phyloP scores from a whole-genome alignment of 177 flowering plant genomes.

The Vitis hybrid region DNA sequence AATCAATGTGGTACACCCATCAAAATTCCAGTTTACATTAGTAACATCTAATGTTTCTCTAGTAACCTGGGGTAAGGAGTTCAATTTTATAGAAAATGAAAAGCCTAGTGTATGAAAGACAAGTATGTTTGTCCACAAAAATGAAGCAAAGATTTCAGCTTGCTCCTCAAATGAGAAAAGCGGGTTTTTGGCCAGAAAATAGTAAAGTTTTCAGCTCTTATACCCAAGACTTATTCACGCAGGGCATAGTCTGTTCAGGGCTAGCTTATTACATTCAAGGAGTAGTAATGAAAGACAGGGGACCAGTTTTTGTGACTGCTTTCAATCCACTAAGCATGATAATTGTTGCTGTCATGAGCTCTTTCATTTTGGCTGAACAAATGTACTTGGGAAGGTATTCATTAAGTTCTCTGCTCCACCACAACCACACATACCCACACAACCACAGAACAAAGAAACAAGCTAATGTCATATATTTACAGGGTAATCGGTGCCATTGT shows the following conservation, averaged over 20 bases:
- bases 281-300: slow-evolving; percentile 53
- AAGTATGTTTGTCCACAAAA: not conserved
- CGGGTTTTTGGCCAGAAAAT: not conserved
- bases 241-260: slow-evolving; percentile 67
- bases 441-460: slow-evolving; percentile 4
- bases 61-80: not conserved
- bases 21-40: not conserved
- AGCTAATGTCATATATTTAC: slow-evolving; percentile 4
- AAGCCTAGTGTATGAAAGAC: too few relatives aligned
- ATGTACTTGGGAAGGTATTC: slow-evolving; percentile 56
- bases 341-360: slow-evolving; percentile 55
- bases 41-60: not conserved
- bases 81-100: too few relatives aligned
- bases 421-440: not conserved
- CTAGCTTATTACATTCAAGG: slow-evolving; percentile 69
- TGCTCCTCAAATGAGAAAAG: not conserved
- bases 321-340: slow-evolving; percentile 63
- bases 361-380: slow-evolving; percentile 48
- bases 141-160: not conserved
- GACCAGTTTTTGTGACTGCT: slow-evolving; percentile 68
- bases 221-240: slow-evolving; percentile 11
- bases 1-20: not conserved
- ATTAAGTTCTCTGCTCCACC: too few relatives aligned
- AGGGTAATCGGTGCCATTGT: slow-evolving; percentile 63
- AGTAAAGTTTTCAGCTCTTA: not conserved